Evolutionary conservation across 2,329 filamentous ascomycete genomes (phyloP).

Genomic region (Arthrobotrys pseudoclavata): DNA sequence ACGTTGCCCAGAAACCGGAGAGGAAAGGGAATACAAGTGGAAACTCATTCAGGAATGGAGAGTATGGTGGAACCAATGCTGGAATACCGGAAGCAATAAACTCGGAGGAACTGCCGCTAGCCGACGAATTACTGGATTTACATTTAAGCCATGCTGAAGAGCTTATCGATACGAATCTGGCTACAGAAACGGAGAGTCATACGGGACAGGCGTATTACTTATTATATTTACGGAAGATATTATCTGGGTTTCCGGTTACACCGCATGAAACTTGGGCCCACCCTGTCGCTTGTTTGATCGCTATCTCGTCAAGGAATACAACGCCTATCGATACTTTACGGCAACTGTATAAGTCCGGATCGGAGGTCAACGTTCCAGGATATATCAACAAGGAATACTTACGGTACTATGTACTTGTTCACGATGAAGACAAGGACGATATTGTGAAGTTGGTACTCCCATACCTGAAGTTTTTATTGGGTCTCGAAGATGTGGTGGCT

Average conservation of each 20-base stretch:
- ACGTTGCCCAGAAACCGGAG: conserved; percentile 63
- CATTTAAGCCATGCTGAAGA: conserved; percentile 83
- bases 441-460: conserved; percentile 74
- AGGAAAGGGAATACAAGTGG: conserved; percentile 29
- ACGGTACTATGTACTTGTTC: conserved; percentile 94
- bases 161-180: conserved; percentile 63
- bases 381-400: conserved; percentile 95
- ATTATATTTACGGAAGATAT: conserved; percentile 83
- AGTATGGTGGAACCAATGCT: conserved; percentile 39
- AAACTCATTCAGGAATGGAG: conserved; percentile 32
- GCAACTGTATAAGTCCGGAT: conserved; percentile 79
- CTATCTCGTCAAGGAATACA: conserved; percentile 88
- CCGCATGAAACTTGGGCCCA: conserved; percentile 95
- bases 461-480: not conserved
- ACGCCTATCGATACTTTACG: conserved; percentile 88
- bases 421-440: conserved; percentile 95
- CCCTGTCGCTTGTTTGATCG: conserved; percentile 93
- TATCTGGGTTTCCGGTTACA: conserved; percentile 82
- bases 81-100: conserved; percentile 61
- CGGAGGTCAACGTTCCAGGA: conserved; percentile 81
- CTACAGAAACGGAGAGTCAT: conserved; percentile 58
- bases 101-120: conserved; percentile 73
- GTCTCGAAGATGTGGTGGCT: not conserved
- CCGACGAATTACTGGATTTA: conserved; percentile 83
- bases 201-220: conserved; percentile 77